Base-by-base conservation (phyloP, 1,284 basidiomycete species). In the Fomes fomentarius region DNA sequence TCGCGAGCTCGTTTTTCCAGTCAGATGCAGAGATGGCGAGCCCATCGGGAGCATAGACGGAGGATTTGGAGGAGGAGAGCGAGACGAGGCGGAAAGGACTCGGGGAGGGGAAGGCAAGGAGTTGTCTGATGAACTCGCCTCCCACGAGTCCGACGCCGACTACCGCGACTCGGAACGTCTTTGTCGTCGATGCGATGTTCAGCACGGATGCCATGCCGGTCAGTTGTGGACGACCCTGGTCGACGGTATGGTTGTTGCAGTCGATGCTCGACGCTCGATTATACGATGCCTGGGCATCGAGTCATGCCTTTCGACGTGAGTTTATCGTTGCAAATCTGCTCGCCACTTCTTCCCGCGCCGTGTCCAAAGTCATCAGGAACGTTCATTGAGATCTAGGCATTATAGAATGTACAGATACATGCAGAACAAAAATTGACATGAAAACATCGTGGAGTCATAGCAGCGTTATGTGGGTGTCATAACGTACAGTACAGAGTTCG, bases 131-230 rank as follows among this genome's bases (percentile, higher is more conserved):
- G 64, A 96, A 84, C 68, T 94, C 91, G 40, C 83, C 79, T 41
- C 95, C 95, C 45, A 97, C 95, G 52, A 94, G 88, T 12, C 94
- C 94, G 40, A 93, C 81, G 56, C 94, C 94, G 56, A 96, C 78
- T 59, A 96, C 80, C 42, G 92, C 91, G 52, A 96, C 83, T 50
- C 80, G 74, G 57, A 86, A 58, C 1, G 54, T 58, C 37, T 61
- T 58, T 2, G 60, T 30, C 0, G 56, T 65, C 40, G 50, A 59
- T 26, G 51, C 61, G 52, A 59, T 50, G 39, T 43, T 56, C 38
- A 51, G 54, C 22, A 45, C 47, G 52, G 50, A 39, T 15, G 56
- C 41, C 59, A 61, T 61, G n/a, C n/a, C n/a, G 37, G 44, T 50
- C 17, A n/a, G n/a, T n/a, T 15, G 12, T 19, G 12, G n/a, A 19